phyloP scores from a whole-genome alignment of 2,329 filamentous ascomycete species.

The Fonsecaea pedrosoi region DNA sequence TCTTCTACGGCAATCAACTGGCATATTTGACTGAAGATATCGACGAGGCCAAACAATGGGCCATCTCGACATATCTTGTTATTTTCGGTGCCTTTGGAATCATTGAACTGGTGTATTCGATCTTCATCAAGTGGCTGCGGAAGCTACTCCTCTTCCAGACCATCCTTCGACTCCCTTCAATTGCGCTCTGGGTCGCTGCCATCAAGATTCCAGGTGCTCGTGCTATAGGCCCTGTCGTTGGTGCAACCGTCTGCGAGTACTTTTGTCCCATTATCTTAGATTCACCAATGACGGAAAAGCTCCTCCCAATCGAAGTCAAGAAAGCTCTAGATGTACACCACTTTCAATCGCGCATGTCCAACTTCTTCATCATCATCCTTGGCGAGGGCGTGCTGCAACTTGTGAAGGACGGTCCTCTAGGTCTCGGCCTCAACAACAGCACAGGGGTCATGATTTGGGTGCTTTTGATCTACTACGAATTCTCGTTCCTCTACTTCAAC shows the following conservation, averaged over 20 bases:
- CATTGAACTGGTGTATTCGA: slow-evolving; percentile 19
- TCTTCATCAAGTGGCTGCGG: slow-evolving; percentile 52
- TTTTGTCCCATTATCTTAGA: slow-evolving; percentile 55
- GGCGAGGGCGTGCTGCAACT: slow-evolving; percentile 60
- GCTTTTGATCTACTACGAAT: slow-evolving; percentile 40
- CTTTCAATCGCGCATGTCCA: slow-evolving; percentile 58
- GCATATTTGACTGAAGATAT: slow-evolving; percentile 51
- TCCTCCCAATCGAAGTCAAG: slow-evolving; percentile 52
- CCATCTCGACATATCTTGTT: slow-evolving; percentile 56
- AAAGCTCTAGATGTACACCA: slow-evolving; percentile 59
- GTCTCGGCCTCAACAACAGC: slow-evolving; percentile 52
- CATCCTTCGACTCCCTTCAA: slow-evolving; percentile 53
- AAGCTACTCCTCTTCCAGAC: slow-evolving; percentile 52
- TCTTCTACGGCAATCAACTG: slow-evolving; percentile 59
- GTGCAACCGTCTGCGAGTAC: slow-evolving; percentile 52
- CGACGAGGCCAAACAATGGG: slow-evolving; percentile 48
- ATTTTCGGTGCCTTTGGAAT: slow-evolving; percentile 54
- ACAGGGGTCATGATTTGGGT: slow-evolving; percentile 57
- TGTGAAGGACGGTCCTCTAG: slow-evolving; percentile 56
- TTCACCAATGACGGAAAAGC: slow-evolving; percentile 52
- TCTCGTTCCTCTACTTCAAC: slow-evolving; percentile 21
- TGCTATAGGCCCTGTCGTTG: slow-evolving; percentile 52
- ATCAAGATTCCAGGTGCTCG: slow-evolving; percentile 50
- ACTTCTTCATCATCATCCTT: slow-evolving; percentile 60
- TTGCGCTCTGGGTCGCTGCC: slow-evolving; percentile 50